Conservation (phyloP, 1,284 basidiomycete genomes). For the Chalciporus sp. region DNA sequence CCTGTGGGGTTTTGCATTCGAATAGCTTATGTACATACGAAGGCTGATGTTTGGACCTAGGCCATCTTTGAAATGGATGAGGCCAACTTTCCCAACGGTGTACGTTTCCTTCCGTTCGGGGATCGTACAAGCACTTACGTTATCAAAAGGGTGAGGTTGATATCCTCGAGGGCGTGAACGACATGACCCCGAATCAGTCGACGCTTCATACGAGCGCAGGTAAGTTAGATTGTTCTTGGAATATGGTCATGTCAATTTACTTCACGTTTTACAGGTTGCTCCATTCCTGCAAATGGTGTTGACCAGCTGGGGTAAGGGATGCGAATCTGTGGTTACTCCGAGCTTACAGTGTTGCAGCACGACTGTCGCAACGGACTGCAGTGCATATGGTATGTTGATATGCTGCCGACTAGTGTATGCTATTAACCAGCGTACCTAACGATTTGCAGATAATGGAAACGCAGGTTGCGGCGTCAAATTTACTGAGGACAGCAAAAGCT, state of each 20-base stretch:
- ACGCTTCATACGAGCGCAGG: constrained; percentile 47
- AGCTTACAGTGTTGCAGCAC: constrained; percentile 21
- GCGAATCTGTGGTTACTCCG: constrained; percentile 5
- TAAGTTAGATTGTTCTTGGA: constrained; percentile 7
- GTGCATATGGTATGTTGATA: constrained; percentile 30
- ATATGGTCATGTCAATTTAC: background rate
- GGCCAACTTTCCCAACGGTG: constrained; percentile 51
- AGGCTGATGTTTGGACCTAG: constrained; percentile 13
- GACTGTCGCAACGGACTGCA: constrained; percentile 34
- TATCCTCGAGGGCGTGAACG: constrained; percentile 42
- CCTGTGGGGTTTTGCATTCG: constrained; percentile 30
- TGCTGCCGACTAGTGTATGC: background rate
- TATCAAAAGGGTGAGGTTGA: constrained; percentile 44
- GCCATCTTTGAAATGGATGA: constrained; percentile 57
- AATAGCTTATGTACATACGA: background rate
- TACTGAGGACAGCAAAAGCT: constrained; percentile 15
- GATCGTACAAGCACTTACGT: background rate
- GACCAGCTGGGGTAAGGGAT: constrained; percentile 23
- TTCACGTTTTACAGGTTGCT: constrained; percentile 15
- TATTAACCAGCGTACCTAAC: constrained; percentile 1
- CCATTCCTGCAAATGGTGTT: constrained; percentile 27
- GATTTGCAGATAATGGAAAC: constrained; percentile 2
- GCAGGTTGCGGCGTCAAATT: background rate
- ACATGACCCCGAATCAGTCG: constrained; percentile 39
- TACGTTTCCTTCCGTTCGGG: constrained; percentile 17